A percentile compares a stretch with the other conserved stretches of the same genome.
phyloP scores from a whole-genome alignment of 1,284 basidiomycete genomes.

The Ceratobasidium sp. region DNA sequence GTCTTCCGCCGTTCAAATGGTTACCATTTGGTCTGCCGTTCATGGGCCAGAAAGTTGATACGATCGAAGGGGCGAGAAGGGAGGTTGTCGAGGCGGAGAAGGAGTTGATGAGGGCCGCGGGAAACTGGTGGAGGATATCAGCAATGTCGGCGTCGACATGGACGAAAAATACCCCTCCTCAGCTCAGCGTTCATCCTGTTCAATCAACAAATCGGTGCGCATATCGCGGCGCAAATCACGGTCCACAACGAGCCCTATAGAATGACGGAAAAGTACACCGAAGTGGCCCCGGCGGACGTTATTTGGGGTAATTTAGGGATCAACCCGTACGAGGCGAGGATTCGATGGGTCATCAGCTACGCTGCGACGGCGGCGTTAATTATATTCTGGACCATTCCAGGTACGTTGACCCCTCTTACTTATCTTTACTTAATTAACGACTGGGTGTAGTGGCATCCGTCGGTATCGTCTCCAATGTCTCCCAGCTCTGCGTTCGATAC shows the following conservation, averaged over 20 bases:
- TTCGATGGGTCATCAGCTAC: constrained; percentile 65
- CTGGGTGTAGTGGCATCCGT: constrained; percentile 65
- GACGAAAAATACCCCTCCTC: constrained; percentile 67
- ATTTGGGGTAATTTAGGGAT: constrained; percentile 75
- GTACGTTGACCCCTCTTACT: constrained; percentile 55
- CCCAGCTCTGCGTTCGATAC: constrained; percentile 59
- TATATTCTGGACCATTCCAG: constrained; percentile 79
- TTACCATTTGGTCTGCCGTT: constrained; percentile 73
- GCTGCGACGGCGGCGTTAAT: constrained; percentile 69
- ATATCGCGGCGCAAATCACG: constrained; percentile 74
- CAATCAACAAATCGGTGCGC: constrained; percentile 82
- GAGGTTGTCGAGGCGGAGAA: constrained; percentile 71
- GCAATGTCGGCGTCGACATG: constrained; percentile 62
- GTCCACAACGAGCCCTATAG: constrained; percentile 67
- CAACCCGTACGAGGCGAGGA: constrained; percentile 88
- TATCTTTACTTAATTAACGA: constrained; percentile 14
- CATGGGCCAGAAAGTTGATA: constrained; percentile 78
- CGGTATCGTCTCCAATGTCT: constrained; percentile 65
- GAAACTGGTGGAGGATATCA: constrained; percentile 49
- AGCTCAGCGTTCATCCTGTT: constrained; percentile 84
- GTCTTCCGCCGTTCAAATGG: constrained; percentile 67
- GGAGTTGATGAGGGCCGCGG: constrained; percentile 67
- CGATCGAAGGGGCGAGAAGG: constrained; percentile 78
- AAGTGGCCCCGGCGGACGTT: constrained; percentile 78
- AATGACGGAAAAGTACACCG: constrained; percentile 76